Evolutionary conservation across 2,329 filamentous ascomycete species (phyloP).

Genomic region (Colletotrichum sp.): DNA sequence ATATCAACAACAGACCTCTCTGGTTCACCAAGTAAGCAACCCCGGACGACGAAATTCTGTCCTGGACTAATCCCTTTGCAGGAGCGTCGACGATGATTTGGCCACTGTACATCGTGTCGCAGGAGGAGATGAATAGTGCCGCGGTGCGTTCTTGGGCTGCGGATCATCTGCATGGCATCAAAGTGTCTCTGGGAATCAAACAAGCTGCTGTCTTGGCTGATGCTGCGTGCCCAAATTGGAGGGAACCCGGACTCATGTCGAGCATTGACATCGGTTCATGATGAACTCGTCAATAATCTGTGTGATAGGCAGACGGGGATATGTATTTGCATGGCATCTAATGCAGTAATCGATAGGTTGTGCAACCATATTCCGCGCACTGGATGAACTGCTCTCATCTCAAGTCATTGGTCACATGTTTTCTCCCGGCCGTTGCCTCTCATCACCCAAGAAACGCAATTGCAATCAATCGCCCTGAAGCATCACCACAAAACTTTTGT

Average conservation of each 20-base stretch:
- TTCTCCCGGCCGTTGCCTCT: background rate
- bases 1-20: background rate
- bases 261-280: background rate
- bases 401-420: background rate
- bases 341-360: background rate
- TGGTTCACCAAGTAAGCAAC: background rate
- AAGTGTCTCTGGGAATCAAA: conserved; percentile 20
- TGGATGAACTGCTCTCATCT: background rate
- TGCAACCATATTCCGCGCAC: background rate
- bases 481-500: too few species aligned
- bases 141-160: conserved; percentile 20
- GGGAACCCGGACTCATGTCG: background rate
- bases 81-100: conserved; percentile 12
- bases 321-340: background rate
- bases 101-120: conserved; percentile 23
- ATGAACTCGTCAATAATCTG: background rate
- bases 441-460: too few species aligned
- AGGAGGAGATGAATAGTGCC: conserved; percentile 15
- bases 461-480: too few species aligned
- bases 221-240: background rate
- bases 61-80: background rate
- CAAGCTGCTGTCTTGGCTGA: conserved; percentile 24
- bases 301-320: background rate
- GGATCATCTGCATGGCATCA: conserved; percentile 20
- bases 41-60: background rate